Base-by-base conservation (phyloP, 768 basidiomycete genomes). In the Boletus fagicola region DNA sequence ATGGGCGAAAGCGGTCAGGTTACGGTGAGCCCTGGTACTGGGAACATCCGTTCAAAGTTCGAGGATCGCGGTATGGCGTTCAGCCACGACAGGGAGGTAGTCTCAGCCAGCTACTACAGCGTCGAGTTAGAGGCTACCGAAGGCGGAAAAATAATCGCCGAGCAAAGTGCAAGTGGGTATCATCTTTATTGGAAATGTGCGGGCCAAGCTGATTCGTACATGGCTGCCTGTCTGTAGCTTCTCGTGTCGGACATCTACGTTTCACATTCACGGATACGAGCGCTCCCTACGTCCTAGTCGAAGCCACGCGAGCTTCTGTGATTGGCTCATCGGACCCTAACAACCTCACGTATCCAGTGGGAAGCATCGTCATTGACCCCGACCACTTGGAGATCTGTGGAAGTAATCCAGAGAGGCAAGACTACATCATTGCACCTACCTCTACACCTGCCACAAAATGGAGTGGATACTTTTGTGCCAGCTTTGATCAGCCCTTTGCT, bases 1-100 rank as follows among this genome's bases (percentile, higher is more conserved):
- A 92, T 93, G 90, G 90, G 87, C 3, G 88, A 89, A 63, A 88
- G 83, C 59, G 88, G 81, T 0, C 81, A 82, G 47, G 80, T 85
- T 3, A 76, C 81, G 5, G 75, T 90, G 26, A 77, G 79, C 30
- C 87, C 88, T 12, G 87, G 88, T 7, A 69, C 70, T 9, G 80
- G 80, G 18, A 55, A 65, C 4, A 74, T 90, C 1, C 77, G 78
- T 40, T 73, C 78, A 10, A 75, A 75, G 5, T 88, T 90, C 57
- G 83, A 84, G 43, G 71, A 81, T 45, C 77, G 88, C 10, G 85
- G 84, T 1, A 74, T 89, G 71, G 59, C 56, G 1, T 82, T 84
- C 63, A 77, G 70, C 22, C 76, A 81, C 53, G 77, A 77, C 22
- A 73, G 68, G n/a, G 87, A 90, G 66, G 75, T 80, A 0, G 72